Percentiles rank a stretch among this genome's conserved stretches.
Conservation (phyloP, 2,329 filamentous ascomycete genomes). For the Phaeosphaeria sp. region DNA sequence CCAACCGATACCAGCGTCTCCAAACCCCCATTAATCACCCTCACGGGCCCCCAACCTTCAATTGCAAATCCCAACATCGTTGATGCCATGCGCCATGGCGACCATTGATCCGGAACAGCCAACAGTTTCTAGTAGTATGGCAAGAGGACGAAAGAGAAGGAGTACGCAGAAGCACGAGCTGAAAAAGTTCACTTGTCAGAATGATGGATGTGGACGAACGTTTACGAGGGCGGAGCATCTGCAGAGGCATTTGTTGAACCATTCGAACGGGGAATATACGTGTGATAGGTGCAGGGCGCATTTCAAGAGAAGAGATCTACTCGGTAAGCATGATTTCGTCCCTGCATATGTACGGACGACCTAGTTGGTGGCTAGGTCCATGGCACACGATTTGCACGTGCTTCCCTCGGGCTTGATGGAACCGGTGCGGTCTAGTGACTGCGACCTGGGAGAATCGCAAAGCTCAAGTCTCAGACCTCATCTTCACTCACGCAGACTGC, state of each 20-base stretch:
- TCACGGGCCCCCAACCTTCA: constrained; percentile 38
- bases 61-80: constrained; percentile 18
- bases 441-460: background rate
- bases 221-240: constrained; percentile 95
- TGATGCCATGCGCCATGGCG: constrained; percentile 20
- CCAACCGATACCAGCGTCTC: background rate
- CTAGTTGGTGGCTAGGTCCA: background rate
- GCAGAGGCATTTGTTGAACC: constrained; percentile 94
- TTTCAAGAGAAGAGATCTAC: constrained; percentile 66
- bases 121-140: constrained; percentile 38
- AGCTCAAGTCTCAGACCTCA: background rate
- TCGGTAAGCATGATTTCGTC: constrained; percentile 51
- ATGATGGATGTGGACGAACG: constrained; percentile 87
- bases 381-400: background rate
- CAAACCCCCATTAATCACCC: constrained; percentile 36
- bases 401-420: too few species aligned
- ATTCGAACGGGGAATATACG: constrained; percentile 64
- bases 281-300: constrained; percentile 67
- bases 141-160: constrained; percentile 72
- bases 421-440: background rate
- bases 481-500: background rate
- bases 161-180: constrained; percentile 48
- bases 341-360: constrained; percentile 1
- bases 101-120: constrained; percentile 18
- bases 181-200: constrained; percentile 72